These are phyloP conservation scores for Echinosphaeria canescens DNA, from an alignment of 2,329 filamentous ascomycete genomes.

Conservation along the genomic window DNA sequence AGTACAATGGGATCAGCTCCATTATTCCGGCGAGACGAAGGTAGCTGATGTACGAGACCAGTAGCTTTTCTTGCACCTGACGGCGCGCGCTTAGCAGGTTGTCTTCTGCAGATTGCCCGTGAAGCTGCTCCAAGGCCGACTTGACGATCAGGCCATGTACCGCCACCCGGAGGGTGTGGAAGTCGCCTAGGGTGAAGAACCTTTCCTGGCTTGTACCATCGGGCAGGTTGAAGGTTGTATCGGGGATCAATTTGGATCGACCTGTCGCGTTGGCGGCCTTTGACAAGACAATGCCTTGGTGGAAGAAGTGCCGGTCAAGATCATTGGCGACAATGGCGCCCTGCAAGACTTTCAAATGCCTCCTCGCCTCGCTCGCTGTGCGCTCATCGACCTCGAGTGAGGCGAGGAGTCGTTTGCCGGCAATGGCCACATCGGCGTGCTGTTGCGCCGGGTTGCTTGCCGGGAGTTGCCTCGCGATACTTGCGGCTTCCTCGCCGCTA, in stretches of 20 bases:
- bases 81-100: constrained; percentile 12
- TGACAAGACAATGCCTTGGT: constrained; percentile 31
- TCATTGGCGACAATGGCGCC: constrained; percentile 50
- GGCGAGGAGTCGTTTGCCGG: constrained; percentile 35
- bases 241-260: constrained; percentile 19
- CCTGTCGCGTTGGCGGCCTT: constrained; percentile 20
- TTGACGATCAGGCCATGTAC: constrained; percentile 44
- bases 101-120: constrained; percentile 12
- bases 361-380: constrained; percentile 33
- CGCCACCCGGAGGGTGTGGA: constrained; percentile 44
- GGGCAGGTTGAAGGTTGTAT: constrained; percentile 12
- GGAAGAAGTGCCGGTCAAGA: constrained; percentile 30
- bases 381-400: constrained; percentile 32
- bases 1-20: constrained; percentile 72
- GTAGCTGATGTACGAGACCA: constrained; percentile 65
- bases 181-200: constrained; percentile 31
- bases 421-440: constrained; percentile 23
- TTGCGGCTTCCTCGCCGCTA: constrained; percentile 27
- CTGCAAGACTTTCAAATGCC: constrained; percentile 56
- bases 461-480: constrained; percentile 33
- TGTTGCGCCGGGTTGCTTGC: constrained; percentile 43
- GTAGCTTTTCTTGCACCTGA: constrained; percentile 45
- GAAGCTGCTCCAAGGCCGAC: constrained; percentile 37
- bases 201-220: constrained; percentile 17
- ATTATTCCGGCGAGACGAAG: constrained; percentile 51